Base-by-base conservation (phyloP, 345 rosid genomes). In the Hibiscus mutabilis region DNA sequence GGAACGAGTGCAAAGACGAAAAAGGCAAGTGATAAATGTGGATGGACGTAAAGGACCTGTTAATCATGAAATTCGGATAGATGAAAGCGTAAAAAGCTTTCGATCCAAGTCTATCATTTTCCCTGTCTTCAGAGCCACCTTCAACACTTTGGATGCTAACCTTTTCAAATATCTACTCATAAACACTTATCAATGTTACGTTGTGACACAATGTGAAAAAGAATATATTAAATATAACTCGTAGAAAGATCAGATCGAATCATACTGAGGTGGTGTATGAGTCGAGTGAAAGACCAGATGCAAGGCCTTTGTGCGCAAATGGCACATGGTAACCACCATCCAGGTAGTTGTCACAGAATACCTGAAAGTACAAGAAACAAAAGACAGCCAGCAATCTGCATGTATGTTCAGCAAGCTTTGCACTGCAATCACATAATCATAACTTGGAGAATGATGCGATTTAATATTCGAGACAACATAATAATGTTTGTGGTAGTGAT, bases 241-340 rank as follows among this genome's bases (percentile, higher is more conserved):
- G 5, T 5, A 16, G 42, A 46, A 37, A 14, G 10, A 2, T 35
- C 27, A 27, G 52, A 44, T 24, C 0, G 44, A 57, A 21, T 31
- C 65, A 67, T 86, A 94, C 98, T 58, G 79, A 75, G 70, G 96
- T 89, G 66, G 90, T 82, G 79, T 91, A 94, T 24, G 97, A 89
- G 69, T 86, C 88, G 15, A 94, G 90, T 57, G 85, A 59, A 25
- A 94, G 94, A 40, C 92, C 91, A 49, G 96, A 89, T 12, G 91
- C 91, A 60, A 91, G 84, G 74, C 85, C 90, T 84, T 88, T 87
- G 79, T 91, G 98, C 14, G 97, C 97, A 77, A 88, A 91, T 40
- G 96, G 98, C 53, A 94, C 98, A 79, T 94, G 97, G 81, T 94
- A 94, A 21, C 97, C 98, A 71, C 97, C 98, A 77, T 94, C 98